Conservation (phyloP, 139 green algal species). For the Spirogloea muscicola region DNA sequence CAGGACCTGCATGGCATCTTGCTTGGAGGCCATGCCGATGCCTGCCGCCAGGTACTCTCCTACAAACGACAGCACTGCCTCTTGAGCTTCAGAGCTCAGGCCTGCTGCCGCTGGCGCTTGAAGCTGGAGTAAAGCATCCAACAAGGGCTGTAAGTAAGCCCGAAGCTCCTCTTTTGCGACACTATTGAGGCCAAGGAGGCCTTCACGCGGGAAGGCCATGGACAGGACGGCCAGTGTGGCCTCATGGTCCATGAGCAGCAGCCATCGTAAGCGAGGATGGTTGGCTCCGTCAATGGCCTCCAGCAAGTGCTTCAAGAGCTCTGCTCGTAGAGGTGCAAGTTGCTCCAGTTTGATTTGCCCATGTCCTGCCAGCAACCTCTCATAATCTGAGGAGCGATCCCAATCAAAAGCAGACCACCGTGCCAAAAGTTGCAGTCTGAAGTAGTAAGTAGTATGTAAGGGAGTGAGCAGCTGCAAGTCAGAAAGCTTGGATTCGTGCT, state of each 20-base stretch:
- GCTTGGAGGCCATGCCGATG: too few species aligned
- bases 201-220: constrained; percentile 18
- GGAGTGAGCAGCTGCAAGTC: neutral
- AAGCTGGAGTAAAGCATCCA: too few species aligned
- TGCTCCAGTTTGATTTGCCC: neutral
- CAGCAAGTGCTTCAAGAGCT: neutral
- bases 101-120: too few species aligned
- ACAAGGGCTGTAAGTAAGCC: too few species aligned
- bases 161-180: too few species aligned
- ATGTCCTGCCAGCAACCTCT: neutral
- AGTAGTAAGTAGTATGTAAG: neutral
- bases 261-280: constrained; percentile 19
- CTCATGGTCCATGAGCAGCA: constrained; percentile 14
- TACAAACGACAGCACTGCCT: too few species aligned
- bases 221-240: constrained; percentile 16
- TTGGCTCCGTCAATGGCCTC: neutral
- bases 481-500: neutral
- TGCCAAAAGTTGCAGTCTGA: constrained; percentile 1
- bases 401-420: neutral
- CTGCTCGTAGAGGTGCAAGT: neutral
- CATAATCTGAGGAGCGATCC: neutral
- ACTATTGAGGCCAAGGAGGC: constrained; percentile 2
- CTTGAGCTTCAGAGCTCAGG: too few species aligned
- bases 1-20: too few species aligned
- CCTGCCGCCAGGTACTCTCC: too few species aligned